These are phyloP conservation scores for Nannizziopsis arthrosporioides DNA, from an alignment of 2,329 filamentous ascomycete genomes.

Conservation along the genomic window DNA sequence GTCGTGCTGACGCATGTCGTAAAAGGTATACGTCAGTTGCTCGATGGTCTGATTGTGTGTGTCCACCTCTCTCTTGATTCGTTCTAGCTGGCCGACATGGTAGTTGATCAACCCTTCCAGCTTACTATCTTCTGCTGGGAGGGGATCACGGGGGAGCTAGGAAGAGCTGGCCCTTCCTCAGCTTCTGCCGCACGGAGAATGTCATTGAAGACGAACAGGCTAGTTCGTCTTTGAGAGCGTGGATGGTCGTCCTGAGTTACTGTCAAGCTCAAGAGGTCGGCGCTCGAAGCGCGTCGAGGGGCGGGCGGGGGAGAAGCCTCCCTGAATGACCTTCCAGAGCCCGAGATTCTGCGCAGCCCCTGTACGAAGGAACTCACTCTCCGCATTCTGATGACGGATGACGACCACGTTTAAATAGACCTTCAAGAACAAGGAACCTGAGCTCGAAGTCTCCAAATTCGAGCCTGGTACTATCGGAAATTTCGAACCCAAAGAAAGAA, in stretches of 20 bases:
- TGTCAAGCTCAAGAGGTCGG: neutral
- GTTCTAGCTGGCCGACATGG: constrained; percentile 21
- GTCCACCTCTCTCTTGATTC: constrained; percentile 20
- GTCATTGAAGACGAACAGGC: neutral
- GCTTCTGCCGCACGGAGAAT: neutral
- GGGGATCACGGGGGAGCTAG: constrained; percentile 8
- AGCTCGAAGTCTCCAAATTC: neutral
- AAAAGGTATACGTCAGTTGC: constrained; percentile 12
- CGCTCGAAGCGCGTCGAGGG: constrained; percentile 11
- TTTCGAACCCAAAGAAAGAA: neutral
- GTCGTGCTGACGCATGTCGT: constrained; percentile 1
- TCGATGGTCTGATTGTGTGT: constrained; percentile 14
- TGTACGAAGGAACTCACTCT: constrained; percentile 5
- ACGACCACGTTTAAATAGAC: neutral
- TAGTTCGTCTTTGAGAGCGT: neutral
- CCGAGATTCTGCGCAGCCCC: constrained; percentile 10
- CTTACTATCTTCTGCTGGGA: constrained; percentile 15
- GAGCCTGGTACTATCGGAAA: neutral
- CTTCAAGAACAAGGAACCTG: neutral
- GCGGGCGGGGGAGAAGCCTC: neutral
- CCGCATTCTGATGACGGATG: neutral
- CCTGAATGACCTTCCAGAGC: neutral
- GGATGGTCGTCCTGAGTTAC: constrained; percentile 1
- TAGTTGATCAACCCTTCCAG: constrained; percentile 21
- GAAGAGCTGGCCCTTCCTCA: neutral